These are phyloP conservation scores for Penicillium brevicompactum DNA, from an alignment of 2,329 filamentous ascomycete species.

Conservation along the genomic window DNA sequence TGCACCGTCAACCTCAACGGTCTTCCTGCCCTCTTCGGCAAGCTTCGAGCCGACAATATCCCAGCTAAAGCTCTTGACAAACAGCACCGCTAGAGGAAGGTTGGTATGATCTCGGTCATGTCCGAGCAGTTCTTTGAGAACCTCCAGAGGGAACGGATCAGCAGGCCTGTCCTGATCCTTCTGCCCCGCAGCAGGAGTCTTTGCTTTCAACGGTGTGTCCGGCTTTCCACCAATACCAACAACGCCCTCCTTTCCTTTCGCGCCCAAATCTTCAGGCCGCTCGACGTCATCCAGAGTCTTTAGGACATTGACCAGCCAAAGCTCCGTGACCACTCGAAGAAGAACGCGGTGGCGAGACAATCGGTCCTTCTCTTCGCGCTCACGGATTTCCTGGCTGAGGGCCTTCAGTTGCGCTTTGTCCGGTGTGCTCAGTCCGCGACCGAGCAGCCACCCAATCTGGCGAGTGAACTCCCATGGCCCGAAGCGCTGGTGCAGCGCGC, in stretches of 20 bases:
- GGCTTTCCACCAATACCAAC: constrained; percentile 45
- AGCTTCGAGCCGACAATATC: constrained; percentile 83
- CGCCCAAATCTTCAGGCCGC: constrained; percentile 62
- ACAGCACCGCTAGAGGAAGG: constrained; percentile 86
- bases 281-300: constrained; percentile 74
- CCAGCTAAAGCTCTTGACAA: constrained; percentile 96
- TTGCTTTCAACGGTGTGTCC: constrained; percentile 64
- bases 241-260: constrained; percentile 57
- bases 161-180: constrained; percentile 67
- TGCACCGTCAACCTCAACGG: constrained; percentile 76
- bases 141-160: constrained; percentile 93
- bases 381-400: constrained; percentile 76
- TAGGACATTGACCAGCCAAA: constrained; percentile 91
- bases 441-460: constrained; percentile 88
- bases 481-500: constrained; percentile 93
- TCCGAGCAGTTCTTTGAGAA: constrained; percentile 93
- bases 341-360: constrained; percentile 82
- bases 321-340: constrained; percentile 85
- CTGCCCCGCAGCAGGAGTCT: constrained; percentile 54
- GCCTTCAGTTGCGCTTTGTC: constrained; percentile 82
- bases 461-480: constrained; percentile 87
- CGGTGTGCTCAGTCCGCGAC: constrained; percentile 85
- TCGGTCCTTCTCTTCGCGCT: constrained; percentile 95
- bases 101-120: constrained; percentile 93
- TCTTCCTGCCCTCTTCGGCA: constrained; percentile 76